Base-by-base conservation (phyloP, 768 basidiomycete genomes). In the Grammothele lineata region DNA sequence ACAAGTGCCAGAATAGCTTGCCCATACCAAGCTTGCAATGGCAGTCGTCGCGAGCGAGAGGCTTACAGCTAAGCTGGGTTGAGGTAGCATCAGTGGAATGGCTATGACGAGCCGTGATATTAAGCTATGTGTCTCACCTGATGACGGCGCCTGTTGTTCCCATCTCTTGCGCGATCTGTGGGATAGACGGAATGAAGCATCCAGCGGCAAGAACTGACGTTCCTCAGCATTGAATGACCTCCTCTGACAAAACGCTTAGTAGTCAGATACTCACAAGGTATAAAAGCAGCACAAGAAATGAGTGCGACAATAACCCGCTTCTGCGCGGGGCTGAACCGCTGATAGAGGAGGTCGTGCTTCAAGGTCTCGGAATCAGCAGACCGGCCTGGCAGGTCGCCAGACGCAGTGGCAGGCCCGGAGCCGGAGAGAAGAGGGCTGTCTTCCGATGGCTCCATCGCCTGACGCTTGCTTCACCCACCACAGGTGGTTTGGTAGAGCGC, bases 101-200 rank as follows among this genome's bases (percentile, higher is more conserved):
- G n/a, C n/a, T n/a, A n/a, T n/a, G n/a, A n/a, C n/a, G n/a, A n/a
- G n/a, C n/a, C n/a, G n/a, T n/a, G n/a, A n/a, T n/a, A n/a, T n/a
- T n/a, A n/a, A n/a, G n/a, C n/a, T 6, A 36, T 8, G 7, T n/a
- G 27, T 40, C 53, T 7, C 43, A 79, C 80, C 80, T 85, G 41
- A 89, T 73, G 15, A 83, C 62, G 14, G 75, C 55, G 0, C 73
- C 74, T 0, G 85, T 76, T 0, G 83, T 70, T 21, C 75, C 39
- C 10, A 92, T 62, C 49, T 92, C 87, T 22, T 61, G 64, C 7
- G 87, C 79, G 37, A 92, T 80, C 40, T 84, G 75, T 0, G 87
- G 85, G 45, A 91, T 84, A 0, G 81, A 80, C 0, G 87, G 87
- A 2, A 87, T 72, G 60, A 91, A 88, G 1, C 78, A 78, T 0